These are phyloP conservation scores for Candida silvatica DNA, from an alignment of 805 yeast genomes.

Conservation along the genomic window DNA sequence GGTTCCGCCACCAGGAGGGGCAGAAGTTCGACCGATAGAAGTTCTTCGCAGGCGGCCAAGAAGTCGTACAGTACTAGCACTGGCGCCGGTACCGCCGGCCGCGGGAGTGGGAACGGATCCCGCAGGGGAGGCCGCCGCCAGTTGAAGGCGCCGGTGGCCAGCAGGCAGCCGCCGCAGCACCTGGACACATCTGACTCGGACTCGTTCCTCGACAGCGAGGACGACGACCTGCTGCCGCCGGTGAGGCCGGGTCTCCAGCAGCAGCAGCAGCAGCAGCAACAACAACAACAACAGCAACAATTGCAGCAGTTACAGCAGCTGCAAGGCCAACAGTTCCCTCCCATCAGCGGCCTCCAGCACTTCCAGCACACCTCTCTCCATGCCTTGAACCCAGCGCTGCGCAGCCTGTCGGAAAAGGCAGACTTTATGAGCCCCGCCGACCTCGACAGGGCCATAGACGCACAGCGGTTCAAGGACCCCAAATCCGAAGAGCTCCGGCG, in stretches of 20 bases:
- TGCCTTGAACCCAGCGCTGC: too few relatives aligned
- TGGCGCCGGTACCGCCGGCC: too few relatives aligned
- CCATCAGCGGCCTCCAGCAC: too few relatives aligned
- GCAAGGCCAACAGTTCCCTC: background rate
- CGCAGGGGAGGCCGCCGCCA: conserved; percentile 1
- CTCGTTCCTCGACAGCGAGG: background rate
- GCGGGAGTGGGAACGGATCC: too few relatives aligned
- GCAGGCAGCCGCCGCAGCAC: too few relatives aligned
- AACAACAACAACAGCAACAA: background rate
- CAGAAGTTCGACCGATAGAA: too few relatives aligned
- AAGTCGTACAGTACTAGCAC: too few relatives aligned
- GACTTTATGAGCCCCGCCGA: conserved; percentile 49
- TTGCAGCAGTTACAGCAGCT: conserved; percentile 3
- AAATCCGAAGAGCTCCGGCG: background rate
- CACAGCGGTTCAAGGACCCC: conserved; percentile 3
- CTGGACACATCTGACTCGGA: too few relatives aligned
- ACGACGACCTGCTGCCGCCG: background rate
- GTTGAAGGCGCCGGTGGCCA: too few relatives aligned
- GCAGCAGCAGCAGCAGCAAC: conserved; percentile 2
- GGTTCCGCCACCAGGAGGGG: too few relatives aligned
- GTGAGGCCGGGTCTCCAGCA: background rate
- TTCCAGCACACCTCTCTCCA: background rate
- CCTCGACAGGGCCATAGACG: conserved; percentile 10
- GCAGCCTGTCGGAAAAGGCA: conserved; percentile 19
- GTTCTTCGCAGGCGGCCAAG: too few relatives aligned